phyloP scores from a whole-genome alignment of 78 protist species.

The Pigoraptor vietnamica region DNA sequence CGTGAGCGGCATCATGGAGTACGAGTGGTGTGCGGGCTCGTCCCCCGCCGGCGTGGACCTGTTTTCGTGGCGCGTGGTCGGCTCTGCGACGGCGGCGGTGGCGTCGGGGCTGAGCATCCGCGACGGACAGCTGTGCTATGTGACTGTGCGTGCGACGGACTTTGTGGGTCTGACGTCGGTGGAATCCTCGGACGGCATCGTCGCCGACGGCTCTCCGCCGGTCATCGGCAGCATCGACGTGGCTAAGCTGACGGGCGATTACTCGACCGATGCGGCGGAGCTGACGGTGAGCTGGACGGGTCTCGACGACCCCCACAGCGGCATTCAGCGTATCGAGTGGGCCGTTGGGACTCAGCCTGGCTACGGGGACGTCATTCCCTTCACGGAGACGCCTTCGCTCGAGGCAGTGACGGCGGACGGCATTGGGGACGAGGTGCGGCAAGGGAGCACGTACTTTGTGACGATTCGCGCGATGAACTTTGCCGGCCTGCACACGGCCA shows the following conservation, averaged over 20 bases:
- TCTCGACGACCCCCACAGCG: background rate
- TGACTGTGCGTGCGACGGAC: background rate
- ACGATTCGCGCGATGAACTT: background rate
- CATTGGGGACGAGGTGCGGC: background rate
- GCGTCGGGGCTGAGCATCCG: background rate
- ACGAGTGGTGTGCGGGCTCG: background rate
- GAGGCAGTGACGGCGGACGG: background rate
- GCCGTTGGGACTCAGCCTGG: background rate
- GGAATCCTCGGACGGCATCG: background rate
- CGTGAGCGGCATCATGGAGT: background rate
- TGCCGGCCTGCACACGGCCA: background rate
- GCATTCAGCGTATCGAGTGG: background rate
- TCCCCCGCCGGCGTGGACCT: background rate
- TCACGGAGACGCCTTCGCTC: background rate
- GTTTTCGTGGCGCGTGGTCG: background rate
- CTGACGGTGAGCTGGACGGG: background rate
- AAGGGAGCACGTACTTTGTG: background rate
- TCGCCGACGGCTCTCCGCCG: background rate
- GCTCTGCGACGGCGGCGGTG: background rate
- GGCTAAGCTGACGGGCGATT: background rate
- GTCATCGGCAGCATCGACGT: background rate
- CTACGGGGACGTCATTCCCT: background rate
- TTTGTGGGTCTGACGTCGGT: background rate
- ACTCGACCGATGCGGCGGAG: background rate
- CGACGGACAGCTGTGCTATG: background rate